These are phyloP conservation scores for Pestalotiopsis sp. DNA, from an alignment of 2,329 filamentous ascomycete species.

Conservation along the genomic window DNA sequence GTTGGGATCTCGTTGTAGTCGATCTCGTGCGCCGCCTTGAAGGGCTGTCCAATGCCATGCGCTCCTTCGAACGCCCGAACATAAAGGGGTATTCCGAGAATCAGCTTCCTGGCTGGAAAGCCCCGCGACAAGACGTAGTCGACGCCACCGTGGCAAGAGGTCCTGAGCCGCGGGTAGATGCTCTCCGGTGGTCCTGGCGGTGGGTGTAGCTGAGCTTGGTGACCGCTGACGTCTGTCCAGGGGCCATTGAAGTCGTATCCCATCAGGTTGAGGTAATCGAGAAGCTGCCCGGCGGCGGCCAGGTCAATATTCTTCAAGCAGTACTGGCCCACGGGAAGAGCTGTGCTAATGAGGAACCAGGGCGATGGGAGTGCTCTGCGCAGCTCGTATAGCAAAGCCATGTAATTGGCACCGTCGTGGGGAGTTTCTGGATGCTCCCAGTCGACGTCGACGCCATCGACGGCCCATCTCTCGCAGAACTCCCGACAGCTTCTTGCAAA, in stretches of 20 bases:
- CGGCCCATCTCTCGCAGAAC: constrained; percentile 56
- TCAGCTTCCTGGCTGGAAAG: constrained; percentile 58
- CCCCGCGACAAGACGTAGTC: constrained; percentile 54
- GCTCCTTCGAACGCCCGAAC: constrained; percentile 63
- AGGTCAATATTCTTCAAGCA: constrained; percentile 63
- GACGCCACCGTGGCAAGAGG: constrained; percentile 57
- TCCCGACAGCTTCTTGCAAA: constrained; percentile 57
- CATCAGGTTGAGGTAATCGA: constrained; percentile 70
- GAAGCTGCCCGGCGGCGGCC: constrained; percentile 45
- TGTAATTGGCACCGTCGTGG: constrained; percentile 57
- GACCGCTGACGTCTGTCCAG: constrained; percentile 62
- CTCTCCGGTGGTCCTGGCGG: constrained; percentile 28
- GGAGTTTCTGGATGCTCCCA: constrained; percentile 66
- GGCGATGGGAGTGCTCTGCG: constrained; percentile 56
- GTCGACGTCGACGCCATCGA: constrained; percentile 70
- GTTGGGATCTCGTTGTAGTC: constrained; percentile 64
- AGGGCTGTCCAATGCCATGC: constrained; percentile 53
- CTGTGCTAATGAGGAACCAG: constrained; percentile 60
- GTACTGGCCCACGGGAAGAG: constrained; percentile 65
- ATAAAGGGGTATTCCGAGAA: constrained; percentile 65
- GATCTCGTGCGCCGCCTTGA: constrained; percentile 50
- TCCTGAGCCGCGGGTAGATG: constrained; percentile 28
- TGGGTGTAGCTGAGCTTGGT: constrained; percentile 64
- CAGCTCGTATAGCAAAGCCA: constrained; percentile 56
- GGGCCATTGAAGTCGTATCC: constrained; percentile 68